Conservation (phyloP, 371 early-diverging fungal species). For the Lichtheimia ornata region DNA sequence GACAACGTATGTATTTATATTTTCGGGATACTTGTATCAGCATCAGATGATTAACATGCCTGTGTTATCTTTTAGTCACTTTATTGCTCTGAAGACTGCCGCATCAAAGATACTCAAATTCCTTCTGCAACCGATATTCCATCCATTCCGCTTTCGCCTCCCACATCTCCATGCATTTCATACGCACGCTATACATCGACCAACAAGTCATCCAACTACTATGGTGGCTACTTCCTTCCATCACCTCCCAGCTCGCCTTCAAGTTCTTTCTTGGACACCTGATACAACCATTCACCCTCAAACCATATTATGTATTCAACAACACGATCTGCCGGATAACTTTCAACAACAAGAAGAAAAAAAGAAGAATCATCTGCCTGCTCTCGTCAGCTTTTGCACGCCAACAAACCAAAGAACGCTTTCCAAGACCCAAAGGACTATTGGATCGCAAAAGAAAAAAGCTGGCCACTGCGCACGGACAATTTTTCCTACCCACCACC, state of each 20-base stretch:
- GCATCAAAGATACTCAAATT: conserved; percentile 12
- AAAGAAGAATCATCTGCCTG: too few species aligned
- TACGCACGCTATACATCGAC: conserved; percentile 7
- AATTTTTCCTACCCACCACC: too few species aligned
- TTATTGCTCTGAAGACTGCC: conserved; percentile 25
- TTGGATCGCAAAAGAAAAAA: too few species aligned
- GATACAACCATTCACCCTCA: neutral
- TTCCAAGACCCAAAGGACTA: too few species aligned
- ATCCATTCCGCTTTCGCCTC: conserved; percentile 9
- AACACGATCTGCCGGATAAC: too few species aligned
- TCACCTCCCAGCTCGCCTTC: conserved; percentile 14
- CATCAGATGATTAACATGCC: conserved; percentile 1
- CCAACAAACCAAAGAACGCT: too few species aligned
- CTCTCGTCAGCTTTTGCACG: too few species aligned
- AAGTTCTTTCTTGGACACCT: conserved; percentile 8
- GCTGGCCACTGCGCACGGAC: too few species aligned
- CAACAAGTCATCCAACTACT: neutral
- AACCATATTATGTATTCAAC: too few species aligned
- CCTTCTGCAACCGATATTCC: neutral
- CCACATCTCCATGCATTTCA: conserved; percentile 16
- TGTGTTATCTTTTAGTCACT: conserved; percentile 9
- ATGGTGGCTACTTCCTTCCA: conserved; percentile 3
- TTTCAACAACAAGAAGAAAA: too few species aligned
- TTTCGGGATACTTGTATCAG: conserved; percentile 2
- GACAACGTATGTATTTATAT: conserved; percentile 18